Percentiles rank a stretch among this genome's conserved stretches.
Evolutionary conservation across 2,329 filamentous ascomycete genomes (phyloP).

Genomic region (Xylariomycetidae sp.): DNA sequence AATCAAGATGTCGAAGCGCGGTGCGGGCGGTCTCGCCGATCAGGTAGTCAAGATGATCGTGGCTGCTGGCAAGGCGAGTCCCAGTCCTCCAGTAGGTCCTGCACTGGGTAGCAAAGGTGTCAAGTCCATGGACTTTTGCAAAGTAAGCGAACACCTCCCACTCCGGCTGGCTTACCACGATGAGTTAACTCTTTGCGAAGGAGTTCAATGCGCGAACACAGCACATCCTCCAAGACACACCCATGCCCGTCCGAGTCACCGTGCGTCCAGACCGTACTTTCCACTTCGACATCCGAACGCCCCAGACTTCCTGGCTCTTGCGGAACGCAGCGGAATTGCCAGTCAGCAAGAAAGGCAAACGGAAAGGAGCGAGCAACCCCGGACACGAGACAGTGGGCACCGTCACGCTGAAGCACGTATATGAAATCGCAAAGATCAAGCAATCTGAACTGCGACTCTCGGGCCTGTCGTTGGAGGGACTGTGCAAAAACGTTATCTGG

Average conservation of each 20-base stretch:
- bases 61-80: constrained; percentile 88
- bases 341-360: constrained; percentile 64
- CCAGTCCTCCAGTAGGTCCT: constrained; percentile 92
- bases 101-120: constrained; percentile 95
- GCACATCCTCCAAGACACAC: constrained; percentile 74
- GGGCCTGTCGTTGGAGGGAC: constrained; percentile 61
- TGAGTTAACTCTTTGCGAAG: constrained; percentile 39
- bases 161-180: constrained; percentile 2
- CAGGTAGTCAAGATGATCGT: constrained; percentile 96
- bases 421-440: constrained; percentile 98
- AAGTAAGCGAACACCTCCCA: constrained; percentile 47
- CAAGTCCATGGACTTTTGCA: constrained; percentile 99
- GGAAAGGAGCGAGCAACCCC: constrained; percentile 70
- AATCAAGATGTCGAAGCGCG: constrained; percentile 48
- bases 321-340: constrained; percentile 75
- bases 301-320: constrained; percentile 86
- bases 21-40: constrained; percentile 41
- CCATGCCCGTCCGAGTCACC: constrained; percentile 83
- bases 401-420: constrained; percentile 90
- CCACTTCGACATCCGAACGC: constrained; percentile 86
- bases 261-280: constrained; percentile 92
- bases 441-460: constrained; percentile 69
- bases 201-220: constrained; percentile 95
- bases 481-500: constrained; percentile 69
- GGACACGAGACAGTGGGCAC: constrained; percentile 75